Evolutionary conservation across 257 asterid genomes (phyloP).

Genomic region (Gentiana straminea): DNA sequence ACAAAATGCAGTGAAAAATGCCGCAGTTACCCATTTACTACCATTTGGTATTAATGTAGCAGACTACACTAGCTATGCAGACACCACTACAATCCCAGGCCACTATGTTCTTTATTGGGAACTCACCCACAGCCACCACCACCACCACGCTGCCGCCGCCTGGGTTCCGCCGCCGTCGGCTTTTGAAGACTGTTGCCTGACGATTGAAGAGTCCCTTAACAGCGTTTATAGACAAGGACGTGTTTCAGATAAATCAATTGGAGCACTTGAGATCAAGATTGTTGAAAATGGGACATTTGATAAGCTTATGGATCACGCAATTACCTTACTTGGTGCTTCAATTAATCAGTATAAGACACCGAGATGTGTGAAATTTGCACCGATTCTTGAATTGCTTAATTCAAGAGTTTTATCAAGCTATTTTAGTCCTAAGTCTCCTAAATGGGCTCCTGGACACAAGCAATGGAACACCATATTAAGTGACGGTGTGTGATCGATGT

Average conservation of each 20-base stretch:
- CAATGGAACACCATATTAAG: constrained; percentile 50
- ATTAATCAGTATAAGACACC: constrained; percentile 92
- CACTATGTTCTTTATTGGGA: constrained; percentile 89
- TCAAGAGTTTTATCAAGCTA: constrained; percentile 43
- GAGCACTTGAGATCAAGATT: constrained; percentile 76
- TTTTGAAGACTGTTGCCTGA: constrained; percentile 74
- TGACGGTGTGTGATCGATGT: constrained; percentile 8
- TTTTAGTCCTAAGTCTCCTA: constrained; percentile 84
- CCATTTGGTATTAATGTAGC: constrained; percentile 55
- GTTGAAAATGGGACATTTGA: constrained; percentile 77
- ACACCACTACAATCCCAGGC: constrained; percentile 56
- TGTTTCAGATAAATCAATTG: constrained; percentile 52
- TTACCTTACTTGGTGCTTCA: constrained; percentile 65
- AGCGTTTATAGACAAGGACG: constrained; percentile 77
- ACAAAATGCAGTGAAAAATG: constrained; percentile 59
- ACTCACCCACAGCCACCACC: constrained; percentile 19
- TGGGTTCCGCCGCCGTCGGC: constrained; percentile 70
- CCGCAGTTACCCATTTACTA: constrained; percentile 40
- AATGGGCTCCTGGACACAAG: constrained; percentile 56
- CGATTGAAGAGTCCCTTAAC: constrained; percentile 77
- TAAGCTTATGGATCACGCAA: constrained; percentile 88
- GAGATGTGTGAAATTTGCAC: constrained; percentile 68
- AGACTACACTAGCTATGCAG: constrained; percentile 85
- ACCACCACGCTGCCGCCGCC: constrained; percentile 14
- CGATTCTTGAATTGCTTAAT: constrained; percentile 66